Evolutionary conservation across 306 rosid genomes (phyloP).

Genomic region (Quercus suber): DNA sequence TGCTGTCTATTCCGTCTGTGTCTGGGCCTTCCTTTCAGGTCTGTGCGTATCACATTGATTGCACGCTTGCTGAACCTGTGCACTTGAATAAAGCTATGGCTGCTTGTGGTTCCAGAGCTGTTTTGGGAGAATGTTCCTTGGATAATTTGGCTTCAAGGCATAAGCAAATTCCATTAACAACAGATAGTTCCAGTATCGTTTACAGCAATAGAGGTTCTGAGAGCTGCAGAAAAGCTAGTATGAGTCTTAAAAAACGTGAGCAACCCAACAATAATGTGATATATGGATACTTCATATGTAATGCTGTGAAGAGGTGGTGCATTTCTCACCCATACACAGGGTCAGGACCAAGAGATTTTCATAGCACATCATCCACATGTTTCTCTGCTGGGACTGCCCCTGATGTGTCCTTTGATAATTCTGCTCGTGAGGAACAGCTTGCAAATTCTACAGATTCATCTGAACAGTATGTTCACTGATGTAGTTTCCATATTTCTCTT

Average conservation of each 20-base stretch:
- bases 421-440: conserved; percentile 62
- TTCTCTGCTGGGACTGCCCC: conserved; percentile 66
- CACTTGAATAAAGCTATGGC: conserved; percentile 63
- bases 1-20: conserved; percentile 65
- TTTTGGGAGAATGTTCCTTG: conserved; percentile 40
- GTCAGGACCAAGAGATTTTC: conserved; percentile 56
- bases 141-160: conserved; percentile 31
- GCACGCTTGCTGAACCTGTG: conserved; percentile 36
- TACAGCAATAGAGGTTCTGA: conserved; percentile 25
- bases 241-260: conserved; percentile 60
- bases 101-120: conserved; percentile 39
- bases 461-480: conserved; percentile 53
- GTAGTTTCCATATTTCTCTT: conserved; percentile 2
- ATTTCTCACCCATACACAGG: conserved; percentile 27
- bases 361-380: conserved; percentile 47
- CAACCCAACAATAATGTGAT: conserved; percentile 47
- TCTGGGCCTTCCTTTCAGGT: conserved; percentile 67
- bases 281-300: conserved; percentile 62
- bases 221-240: conserved; percentile 50
- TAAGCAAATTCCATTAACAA: conserved; percentile 18
- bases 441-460: conserved; percentile 58
- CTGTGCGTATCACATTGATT: conserved; percentile 66
- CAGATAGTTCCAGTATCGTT: conserved; percentile 23
- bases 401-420: conserved; percentile 66
- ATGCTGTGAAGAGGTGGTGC: conserved; percentile 53